Evolutionary conservation across 2,329 filamentous ascomycete species (phyloP).

Genomic region (Pyrenochaeta sp.): DNA sequence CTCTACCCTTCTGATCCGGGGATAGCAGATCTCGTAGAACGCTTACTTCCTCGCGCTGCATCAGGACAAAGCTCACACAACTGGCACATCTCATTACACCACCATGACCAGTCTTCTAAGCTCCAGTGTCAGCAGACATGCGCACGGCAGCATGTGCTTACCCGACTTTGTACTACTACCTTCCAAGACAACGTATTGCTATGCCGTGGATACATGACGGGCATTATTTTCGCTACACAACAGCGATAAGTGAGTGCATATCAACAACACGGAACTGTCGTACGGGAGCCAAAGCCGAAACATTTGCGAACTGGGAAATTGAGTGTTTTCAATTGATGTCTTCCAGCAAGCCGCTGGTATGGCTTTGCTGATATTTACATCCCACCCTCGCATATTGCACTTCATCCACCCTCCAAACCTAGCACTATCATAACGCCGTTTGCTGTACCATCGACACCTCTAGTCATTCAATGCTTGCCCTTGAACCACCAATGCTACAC

Average conservation of each 20-base stretch:
- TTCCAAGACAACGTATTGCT: constrained; percentile 4
- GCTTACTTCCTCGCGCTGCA: too few species aligned
- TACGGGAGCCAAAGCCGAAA: neutral
- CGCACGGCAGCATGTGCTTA: constrained; percentile 8
- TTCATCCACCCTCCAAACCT: neutral
- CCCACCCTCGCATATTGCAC: neutral
- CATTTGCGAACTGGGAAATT: neutral
- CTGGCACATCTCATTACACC: too few species aligned
- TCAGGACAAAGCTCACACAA: too few species aligned
- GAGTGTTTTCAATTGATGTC: neutral
- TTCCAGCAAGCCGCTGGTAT: neutral
- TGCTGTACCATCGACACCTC: neutral
- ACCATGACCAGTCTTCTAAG: too few species aligned
- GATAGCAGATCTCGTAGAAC: too few species aligned
- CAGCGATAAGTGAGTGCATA: neutral
- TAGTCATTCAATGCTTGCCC: neutral
- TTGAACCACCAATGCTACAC: neutral
- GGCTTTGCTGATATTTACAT: neutral
- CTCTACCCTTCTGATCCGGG: too few species aligned
- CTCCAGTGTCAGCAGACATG: neutral
- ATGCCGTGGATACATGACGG: constrained; percentile 20
- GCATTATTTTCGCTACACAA: neutral
- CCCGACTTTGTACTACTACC: neutral
- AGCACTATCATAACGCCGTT: neutral
- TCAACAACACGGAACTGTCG: neutral